Evolutionary conservation across 805 yeast species (phyloP), one percentile per base, ranked within the genome.

Genomic region (Debaryomyces hansenii): DNA sequence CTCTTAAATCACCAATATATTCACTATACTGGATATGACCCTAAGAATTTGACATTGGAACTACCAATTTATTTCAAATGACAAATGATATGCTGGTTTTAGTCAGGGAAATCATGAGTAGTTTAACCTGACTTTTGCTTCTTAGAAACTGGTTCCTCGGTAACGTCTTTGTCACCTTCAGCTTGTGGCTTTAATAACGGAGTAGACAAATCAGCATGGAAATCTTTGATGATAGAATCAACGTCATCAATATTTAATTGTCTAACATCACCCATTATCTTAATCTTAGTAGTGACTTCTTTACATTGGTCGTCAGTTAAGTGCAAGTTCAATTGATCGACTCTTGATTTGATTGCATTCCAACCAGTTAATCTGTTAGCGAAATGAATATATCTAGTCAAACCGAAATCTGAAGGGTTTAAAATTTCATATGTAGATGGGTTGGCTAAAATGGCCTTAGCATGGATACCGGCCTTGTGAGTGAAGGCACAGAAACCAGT

Each of bases 401-500:
- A 70, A 48, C 84, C 84, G 57, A 79, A 79, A 62, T 79, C 84
- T 20, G 72, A 63, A 28, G 84, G 84, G 54, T 76, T 75, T 60
- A 79, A 70, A 58, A 79, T 79, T 64, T 79, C 84, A 59, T 79
- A 79, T 10, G 84, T 79, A n/a, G 83, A 76, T 41, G 84, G 84
- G 64, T 79, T 79, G 42, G 84, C 84, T 54, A 79, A 72, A 47
- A 79, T 79, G 41, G 84, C 84, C 63, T 79, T 78, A 47, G 84
- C 84, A 51, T 79, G 84, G 52, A 79, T 78, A 63, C 84, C 84
- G 18, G 84, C 84, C 67, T 79, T 79, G 64, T 79, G 84, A 37
- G 84, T 79, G 64, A 79, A 79, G 37, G 84, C 83, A 70, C 84
- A 79, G 72, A 79, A 79, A 15, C 84, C 84, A 39, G 84, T 79